Base-by-base conservation (phyloP, 306 rosid genomes). In the Aeschynomene evenia region DNA sequence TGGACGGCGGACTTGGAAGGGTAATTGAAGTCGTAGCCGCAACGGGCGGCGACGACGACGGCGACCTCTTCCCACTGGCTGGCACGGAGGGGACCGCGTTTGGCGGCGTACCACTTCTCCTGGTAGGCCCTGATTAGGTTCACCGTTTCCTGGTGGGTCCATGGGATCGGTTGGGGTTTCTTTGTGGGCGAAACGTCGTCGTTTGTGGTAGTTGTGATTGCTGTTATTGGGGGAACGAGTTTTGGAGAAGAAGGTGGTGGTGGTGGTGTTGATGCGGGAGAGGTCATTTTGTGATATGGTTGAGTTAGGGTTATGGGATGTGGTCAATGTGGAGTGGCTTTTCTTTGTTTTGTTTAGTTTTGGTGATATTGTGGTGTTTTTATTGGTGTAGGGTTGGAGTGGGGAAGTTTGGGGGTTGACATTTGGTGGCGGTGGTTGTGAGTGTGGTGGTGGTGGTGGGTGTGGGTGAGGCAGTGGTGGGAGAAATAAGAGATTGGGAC, bases 41-140 rank as follows among this genome's bases (percentile, higher is more conserved):
- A 87, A 1, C 91, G 83, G 3, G 91, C 89, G 63, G 98, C 96
- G 28, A 94, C 95, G 14, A 88, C 73, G 34, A 85, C 88, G 50
- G 99, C 93, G 24, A 94, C 88, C 59, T 94, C 97, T 55, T 94
- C 96, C 99, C 97, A 94, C 28, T 94, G 96, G 65, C 29, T 75
- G 72, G 94, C 74, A 60, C 85, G 89, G 65, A 94, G 92, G 26
- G 83, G 97, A 22, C 97, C 96, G 4, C 95, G 88, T 26, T 81
- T 70, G 52, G 91, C 87, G 36, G 89, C 61, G 85, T 88, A 87
- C 99, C 97, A 91, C 66, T 94, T 91, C 36, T 91, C 97, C 61
- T 88, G 91, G 78, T 94, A 94, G 7, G 99, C 80, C 20, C 69
- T 78, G 91, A 94, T 91, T 46, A 94, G 96, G 62, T 87, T 81